Percentiles rank a stretch among this genome's conserved stretches.
Evolutionary conservation across 805 yeast species (phyloP).

Genomic region (Lachancea mirantina): DNA sequence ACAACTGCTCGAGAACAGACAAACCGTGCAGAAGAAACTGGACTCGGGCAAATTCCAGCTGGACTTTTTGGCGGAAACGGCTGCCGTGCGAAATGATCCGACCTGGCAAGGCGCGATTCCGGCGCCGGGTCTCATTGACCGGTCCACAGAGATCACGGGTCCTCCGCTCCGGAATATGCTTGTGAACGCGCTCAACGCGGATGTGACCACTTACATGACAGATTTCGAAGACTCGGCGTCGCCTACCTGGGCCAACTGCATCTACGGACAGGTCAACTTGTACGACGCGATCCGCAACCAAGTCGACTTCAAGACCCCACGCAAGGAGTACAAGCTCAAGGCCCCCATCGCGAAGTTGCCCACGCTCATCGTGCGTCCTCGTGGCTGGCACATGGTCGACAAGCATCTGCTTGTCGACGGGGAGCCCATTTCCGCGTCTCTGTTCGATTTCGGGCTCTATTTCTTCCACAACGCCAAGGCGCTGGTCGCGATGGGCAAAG

Average conservation of each 20-base stretch:
- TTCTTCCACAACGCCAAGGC: conserved; percentile 69
- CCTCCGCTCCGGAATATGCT: conserved; percentile 83
- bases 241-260: conserved; percentile 75
- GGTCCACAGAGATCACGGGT: conserved; percentile 79
- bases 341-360: conserved; percentile 44
- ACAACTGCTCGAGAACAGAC: conserved; percentile 54
- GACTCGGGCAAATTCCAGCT: conserved; percentile 52
- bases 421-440: conserved; percentile 70
- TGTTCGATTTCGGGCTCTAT: conserved; percentile 72
- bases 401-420: conserved; percentile 64
- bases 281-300: conserved; percentile 70
- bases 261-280: conserved; percentile 74
- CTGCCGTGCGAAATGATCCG: conserved; percentile 58
- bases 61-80: conserved; percentile 63
- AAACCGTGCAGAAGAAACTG: conserved; percentile 49
- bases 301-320: conserved; percentile 42
- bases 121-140: conserved; percentile 65
- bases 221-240: conserved; percentile 82
- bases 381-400: conserved; percentile 84
- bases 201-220: conserved; percentile 77
- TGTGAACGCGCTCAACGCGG: conserved; percentile 70
- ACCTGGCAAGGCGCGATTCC: conserved; percentile 70
- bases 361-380: conserved; percentile 75
- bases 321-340: conserved; percentile 43
- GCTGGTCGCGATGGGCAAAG: conserved; percentile 55